A percentile compares a stretch with the other conserved stretches of the same genome.
These are phyloP conservation scores for Boletus tomentosulus DNA, from an alignment of 768 basidiomycete genomes.

Conservation along the genomic window DNA sequence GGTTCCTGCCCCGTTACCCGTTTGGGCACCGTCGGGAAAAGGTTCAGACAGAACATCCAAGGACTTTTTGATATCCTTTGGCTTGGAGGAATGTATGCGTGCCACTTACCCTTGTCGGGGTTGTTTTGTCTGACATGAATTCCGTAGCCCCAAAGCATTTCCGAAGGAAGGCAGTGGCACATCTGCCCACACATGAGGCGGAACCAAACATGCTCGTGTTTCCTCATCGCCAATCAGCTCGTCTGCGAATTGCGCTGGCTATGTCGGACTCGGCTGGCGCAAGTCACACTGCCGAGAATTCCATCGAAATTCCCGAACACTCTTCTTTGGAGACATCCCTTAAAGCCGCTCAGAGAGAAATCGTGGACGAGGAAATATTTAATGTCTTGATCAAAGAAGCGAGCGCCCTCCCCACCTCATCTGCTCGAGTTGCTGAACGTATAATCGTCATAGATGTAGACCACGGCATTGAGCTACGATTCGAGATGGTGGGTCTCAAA, in stretches of 20 bases:
- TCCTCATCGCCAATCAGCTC: conserved; percentile 58
- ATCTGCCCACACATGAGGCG: conserved; percentile 49
- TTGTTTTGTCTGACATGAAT: conserved; percentile 3
- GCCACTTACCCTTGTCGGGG: not conserved
- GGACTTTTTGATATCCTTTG: conserved; percentile 77
- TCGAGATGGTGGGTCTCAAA: conserved; percentile 59
- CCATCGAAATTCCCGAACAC: conserved; percentile 27
- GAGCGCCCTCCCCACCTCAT: conserved; percentile 68
- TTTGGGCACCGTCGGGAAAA: conserved; percentile 65
- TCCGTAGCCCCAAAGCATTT: conserved; percentile 58
- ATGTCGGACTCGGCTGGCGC: conserved; percentile 33
- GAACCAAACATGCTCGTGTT: conserved; percentile 48
- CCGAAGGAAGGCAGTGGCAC: conserved; percentile 67
- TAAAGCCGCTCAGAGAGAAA: conserved; percentile 60
- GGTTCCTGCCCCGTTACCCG: conserved; percentile 72
- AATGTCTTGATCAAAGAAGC: conserved; percentile 70
- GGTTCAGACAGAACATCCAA: conserved; percentile 77
- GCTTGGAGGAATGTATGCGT: conserved; percentile 74
- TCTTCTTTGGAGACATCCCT: conserved; percentile 49
- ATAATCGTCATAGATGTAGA: conserved; percentile 75
- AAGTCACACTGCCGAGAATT: conserved; percentile 35
- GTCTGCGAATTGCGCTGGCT: conserved; percentile 57
- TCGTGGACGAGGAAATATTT: conserved; percentile 80
- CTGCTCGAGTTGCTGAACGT: conserved; percentile 74
- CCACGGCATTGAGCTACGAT: conserved; percentile 59